Evolutionary conservation across 257 asterid species (phyloP), one percentile per base, ranked within the genome.

Genomic region (Scutellaria barbata): DNA sequence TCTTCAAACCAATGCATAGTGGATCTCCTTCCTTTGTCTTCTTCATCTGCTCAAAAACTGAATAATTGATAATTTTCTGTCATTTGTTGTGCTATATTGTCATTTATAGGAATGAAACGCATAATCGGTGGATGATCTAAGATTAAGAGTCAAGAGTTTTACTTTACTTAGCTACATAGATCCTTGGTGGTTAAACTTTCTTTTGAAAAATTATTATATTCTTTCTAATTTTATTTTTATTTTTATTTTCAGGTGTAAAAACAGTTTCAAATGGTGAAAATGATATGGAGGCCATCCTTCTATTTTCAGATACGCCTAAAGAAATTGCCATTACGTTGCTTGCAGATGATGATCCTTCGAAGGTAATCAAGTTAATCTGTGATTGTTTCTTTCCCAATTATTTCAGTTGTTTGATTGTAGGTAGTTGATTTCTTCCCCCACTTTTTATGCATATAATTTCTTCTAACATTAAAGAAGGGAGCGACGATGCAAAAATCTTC

Each of bases 331-430:
- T 77, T 10, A 63, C 58, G 66, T 40, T 70, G 79, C 81, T 90
- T 64, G 81, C 91, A 25, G 89, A 88, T 73, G 78, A 16, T 61
- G 84, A 86, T 81, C 47, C 85, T 77, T 57, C 80, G 2, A 75
- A 80, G 95, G 96, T 88, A 79, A 74, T 58, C 43, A 66, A 67
- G 50, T 48, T 73, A 18, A 61, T 65, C 63, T 67, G 14, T 67
- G 52, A 13, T 40, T 47, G 42, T 51, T 56, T 69, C 53, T 16
- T 65, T n/a, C 72, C 40, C 20, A 17, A 40, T 57, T 55, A 18
- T 55, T 40, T 30, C 71, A 66, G 7, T 20, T 41, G 63, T 51
- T 16, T 39, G 55, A 40, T 66, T 37, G 6, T 16, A 72, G 13
- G 42, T 47, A 16, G 62, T 25, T 56, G 40, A 47, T 76, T 68